Evolutionary conservation across 352 stramenopile species (phyloP).

Genomic region (Phytophthora sp.): DNA sequence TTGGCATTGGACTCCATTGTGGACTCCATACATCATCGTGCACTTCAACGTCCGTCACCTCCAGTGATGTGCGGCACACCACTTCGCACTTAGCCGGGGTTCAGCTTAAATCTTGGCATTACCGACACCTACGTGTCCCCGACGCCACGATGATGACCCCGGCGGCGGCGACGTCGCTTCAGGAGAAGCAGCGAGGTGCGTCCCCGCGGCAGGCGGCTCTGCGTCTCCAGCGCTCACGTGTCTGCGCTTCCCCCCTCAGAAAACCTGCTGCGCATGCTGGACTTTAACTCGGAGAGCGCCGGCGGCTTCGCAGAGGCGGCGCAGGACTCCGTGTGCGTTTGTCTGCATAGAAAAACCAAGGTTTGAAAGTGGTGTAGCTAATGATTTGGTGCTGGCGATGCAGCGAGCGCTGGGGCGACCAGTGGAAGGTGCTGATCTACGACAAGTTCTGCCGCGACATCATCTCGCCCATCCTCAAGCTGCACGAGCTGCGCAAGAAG

Average conservation of each 20-base stretch:
- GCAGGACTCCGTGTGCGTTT: slow-evolving; percentile 42
- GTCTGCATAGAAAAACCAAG: not conserved
- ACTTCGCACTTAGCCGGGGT: slow-evolving; percentile 18
- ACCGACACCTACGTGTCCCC: slow-evolving; percentile 14
- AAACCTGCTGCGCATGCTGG: slow-evolving; percentile 84
- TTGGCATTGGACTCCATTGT: no score
- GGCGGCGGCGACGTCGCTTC: slow-evolving; percentile 56
- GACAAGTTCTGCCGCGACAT: slow-evolving; percentile 96
- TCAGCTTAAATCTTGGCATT: slow-evolving; percentile 1
- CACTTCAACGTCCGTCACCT: no score
- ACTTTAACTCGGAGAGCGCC: slow-evolving; percentile 81
- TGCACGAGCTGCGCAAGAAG: slow-evolving; percentile 95
- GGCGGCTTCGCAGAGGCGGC: slow-evolving; percentile 35
- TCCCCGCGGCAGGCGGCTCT: not conserved
- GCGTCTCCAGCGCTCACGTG: not conserved
- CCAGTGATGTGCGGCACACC: no score
- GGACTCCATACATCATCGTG: no score
- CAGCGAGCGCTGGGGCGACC: slow-evolving; percentile 81
- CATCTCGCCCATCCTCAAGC: slow-evolving; percentile 98
- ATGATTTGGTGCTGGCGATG: no score
- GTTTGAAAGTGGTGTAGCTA: not conserved
- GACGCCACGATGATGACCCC: slow-evolving; percentile 42
- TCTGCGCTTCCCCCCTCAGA: slow-evolving; percentile 31
- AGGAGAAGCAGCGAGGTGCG: slow-evolving; percentile 85
- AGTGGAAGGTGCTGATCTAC: slow-evolving; percentile 98